These are phyloP conservation scores for Fusarium citri DNA, from an alignment of 2,329 filamentous ascomycete genomes.

Conservation along the genomic window DNA sequence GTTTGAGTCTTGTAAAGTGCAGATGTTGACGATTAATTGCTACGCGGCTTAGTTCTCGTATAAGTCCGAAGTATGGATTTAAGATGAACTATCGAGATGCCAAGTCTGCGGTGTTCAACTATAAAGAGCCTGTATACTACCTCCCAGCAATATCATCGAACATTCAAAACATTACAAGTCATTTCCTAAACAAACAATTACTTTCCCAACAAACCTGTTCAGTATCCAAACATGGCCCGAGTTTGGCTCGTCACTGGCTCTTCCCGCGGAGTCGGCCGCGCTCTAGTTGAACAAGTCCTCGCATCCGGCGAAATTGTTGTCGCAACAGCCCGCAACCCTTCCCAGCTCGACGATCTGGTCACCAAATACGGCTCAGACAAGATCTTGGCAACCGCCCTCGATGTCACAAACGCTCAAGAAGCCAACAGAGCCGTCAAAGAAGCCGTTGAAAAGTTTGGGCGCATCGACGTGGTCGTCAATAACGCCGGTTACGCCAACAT, in stretches of 20 bases:
- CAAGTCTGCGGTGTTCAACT: background rate
- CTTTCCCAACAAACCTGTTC: background rate
- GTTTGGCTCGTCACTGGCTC: constrained; percentile 62
- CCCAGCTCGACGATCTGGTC: constrained; percentile 50
- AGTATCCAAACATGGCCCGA: constrained; percentile 41
- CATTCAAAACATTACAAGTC: too few species aligned
- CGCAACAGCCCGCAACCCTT: constrained; percentile 57
- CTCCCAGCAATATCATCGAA: background rate
- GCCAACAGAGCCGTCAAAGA: constrained; percentile 54
- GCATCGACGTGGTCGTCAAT: constrained; percentile 70
- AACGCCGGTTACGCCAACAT: constrained; percentile 69
- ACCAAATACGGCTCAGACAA: constrained; percentile 56
- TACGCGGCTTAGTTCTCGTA: accelerated
- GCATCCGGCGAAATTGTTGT: constrained; percentile 56
- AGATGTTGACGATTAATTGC: background rate
- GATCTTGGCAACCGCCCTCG: constrained; percentile 61
- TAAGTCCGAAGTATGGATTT: background rate
- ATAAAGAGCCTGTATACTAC: background rate
- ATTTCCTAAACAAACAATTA: background rate
- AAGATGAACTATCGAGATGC: background rate
- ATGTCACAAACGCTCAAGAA: constrained; percentile 59
- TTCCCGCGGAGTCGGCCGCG: constrained; percentile 60
- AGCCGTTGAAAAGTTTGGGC: constrained; percentile 60
- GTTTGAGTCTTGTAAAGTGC: background rate
- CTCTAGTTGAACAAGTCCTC: constrained; percentile 55